Percentiles rank a stretch among this genome's conserved stretches.
phyloP scores from a whole-genome alignment of 2,329 filamentous ascomycete genomes.

The Stemphylium beticola region DNA sequence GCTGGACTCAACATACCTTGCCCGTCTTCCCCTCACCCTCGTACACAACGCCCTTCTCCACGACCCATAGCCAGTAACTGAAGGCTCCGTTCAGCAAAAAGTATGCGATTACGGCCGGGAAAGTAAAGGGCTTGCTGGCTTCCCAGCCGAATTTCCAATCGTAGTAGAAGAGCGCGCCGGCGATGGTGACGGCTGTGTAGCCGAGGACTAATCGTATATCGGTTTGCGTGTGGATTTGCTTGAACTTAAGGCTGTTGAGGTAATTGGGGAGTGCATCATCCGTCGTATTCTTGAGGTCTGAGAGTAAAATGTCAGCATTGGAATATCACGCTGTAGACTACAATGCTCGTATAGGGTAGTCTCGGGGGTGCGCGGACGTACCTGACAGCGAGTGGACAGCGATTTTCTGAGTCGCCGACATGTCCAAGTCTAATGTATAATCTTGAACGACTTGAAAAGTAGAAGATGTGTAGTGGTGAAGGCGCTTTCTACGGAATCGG shows the following conservation, averaged over 20 bases:
- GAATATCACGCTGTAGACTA: neutral
- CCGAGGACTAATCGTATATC: constrained; percentile 85
- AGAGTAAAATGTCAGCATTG: constrained; percentile 17
- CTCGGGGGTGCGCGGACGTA: constrained; percentile 40
- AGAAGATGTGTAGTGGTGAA: constrained; percentile 7
- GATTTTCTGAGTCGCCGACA: constrained; percentile 59
- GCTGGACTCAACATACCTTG: constrained; percentile 56
- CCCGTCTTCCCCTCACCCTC: constrained; percentile 73
- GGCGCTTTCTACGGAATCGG: constrained; percentile 5
- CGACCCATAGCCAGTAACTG: constrained; percentile 82
- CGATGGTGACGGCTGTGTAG: constrained; percentile 79
- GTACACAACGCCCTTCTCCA: constrained; percentile 85
- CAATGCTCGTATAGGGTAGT: constrained; percentile 1
- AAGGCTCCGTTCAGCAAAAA: constrained; percentile 77
- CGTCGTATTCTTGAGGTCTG: constrained; percentile 94
- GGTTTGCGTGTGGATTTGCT: constrained; percentile 77
- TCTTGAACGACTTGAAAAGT: neutral
- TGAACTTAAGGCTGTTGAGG: constrained; percentile 85
- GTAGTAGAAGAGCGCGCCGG: constrained; percentile 83
- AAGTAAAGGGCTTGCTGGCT: constrained; percentile 79
- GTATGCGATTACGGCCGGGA: constrained; percentile 79
- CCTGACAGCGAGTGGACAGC: constrained; percentile 72
- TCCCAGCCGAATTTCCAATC: constrained; percentile 95
- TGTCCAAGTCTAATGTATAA: constrained; percentile 11
- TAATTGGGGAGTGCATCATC: constrained; percentile 96